phyloP scores from a whole-genome alignment of 164 flowering plant species.

The Platanus orientalis region DNA sequence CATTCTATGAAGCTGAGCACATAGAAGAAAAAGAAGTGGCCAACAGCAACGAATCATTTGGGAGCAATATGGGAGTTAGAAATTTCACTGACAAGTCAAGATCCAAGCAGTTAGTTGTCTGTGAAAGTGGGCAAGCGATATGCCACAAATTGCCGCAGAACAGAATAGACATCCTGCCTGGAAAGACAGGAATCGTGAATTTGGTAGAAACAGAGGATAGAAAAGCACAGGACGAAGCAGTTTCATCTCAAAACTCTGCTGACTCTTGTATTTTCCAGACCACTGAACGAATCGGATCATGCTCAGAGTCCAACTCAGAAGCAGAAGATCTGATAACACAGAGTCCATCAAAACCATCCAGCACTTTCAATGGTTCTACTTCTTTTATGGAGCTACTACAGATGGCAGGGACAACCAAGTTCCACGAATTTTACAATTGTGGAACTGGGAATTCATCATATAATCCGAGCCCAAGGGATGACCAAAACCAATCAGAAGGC shows the following conservation, averaged over 20 bases:
- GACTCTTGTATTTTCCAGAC: conserved; percentile 18
- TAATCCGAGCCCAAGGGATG: conserved; percentile 15
- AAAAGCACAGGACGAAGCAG: conserved; percentile 33
- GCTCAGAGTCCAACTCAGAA: conserved; percentile 55
- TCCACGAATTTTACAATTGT: conserved; percentile 23
- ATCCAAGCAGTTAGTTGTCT: conserved; percentile 6
- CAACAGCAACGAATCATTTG: conserved; percentile 20
- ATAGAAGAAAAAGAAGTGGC: conserved; percentile 16
- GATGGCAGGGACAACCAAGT: conserved; percentile 20
- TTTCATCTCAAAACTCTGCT: conserved; percentile 32
- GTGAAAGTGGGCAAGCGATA: not conserved
- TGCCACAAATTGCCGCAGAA: conserved; percentile 11
- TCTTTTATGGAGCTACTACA: conserved; percentile 23
- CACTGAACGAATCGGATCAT: conserved; percentile 34
- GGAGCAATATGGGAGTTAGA: conserved; percentile 10
- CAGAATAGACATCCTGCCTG: not conserved
- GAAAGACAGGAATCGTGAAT: conserved; percentile 18
- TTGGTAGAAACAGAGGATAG: conserved; percentile 20
- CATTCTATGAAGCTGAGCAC: conserved; percentile 8
- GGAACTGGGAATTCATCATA: conserved; percentile 13
- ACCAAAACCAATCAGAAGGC: conserved; percentile 13
- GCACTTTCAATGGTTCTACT: conserved; percentile 4
- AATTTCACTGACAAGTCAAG: conserved; percentile 7
- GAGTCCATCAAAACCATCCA: conserved; percentile 2
- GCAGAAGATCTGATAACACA: conserved; percentile 34